Evolutionary conservation across 1,284 basidiomycete species (phyloP).

Genomic region (Apiotrichum porosum): DNA sequence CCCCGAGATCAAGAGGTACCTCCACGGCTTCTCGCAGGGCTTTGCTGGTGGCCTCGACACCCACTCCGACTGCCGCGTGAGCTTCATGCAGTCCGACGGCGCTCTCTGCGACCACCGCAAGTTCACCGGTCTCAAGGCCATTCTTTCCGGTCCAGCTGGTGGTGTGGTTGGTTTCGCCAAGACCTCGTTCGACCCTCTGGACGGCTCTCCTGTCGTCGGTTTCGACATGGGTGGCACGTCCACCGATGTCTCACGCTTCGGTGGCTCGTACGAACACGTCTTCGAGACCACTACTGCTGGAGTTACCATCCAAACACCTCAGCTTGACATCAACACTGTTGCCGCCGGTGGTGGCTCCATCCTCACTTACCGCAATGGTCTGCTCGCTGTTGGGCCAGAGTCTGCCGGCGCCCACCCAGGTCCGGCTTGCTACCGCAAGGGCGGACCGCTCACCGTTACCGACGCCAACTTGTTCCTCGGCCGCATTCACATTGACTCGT

Average conservation of each 20-base stretch:
- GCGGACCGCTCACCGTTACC: constrained; percentile 76
- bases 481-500: constrained; percentile 73
- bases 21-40: constrained; percentile 87
- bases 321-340: constrained; percentile 77
- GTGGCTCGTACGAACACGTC: constrained; percentile 77
- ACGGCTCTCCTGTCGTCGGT: constrained; percentile 32
- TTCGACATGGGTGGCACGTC: constrained; percentile 82
- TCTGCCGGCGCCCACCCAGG: constrained; percentile 75
- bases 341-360: constrained; percentile 84
- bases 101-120: constrained; percentile 72
- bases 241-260: constrained; percentile 84
- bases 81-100: constrained; percentile 83
- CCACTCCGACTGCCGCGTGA: constrained; percentile 28
- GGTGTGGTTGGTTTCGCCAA: constrained; percentile 40
- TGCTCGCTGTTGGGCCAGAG: constrained; percentile 77
- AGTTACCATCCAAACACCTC: constrained; percentile 79
- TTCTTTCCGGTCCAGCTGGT: constrained; percentile 53
- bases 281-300: constrained; percentile 90
- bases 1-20: constrained; percentile 75
- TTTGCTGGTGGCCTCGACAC: constrained; percentile 59
- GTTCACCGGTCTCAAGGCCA: constrained; percentile 83
- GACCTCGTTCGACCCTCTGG: constrained; percentile 30
- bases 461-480: constrained; percentile 82
- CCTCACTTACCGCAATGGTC: constrained; percentile 70
- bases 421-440: constrained; percentile 76